These are phyloP conservation scores for Chenopodium album DNA, from an alignment of 148 eudicot species.

Conservation along the genomic window DNA sequence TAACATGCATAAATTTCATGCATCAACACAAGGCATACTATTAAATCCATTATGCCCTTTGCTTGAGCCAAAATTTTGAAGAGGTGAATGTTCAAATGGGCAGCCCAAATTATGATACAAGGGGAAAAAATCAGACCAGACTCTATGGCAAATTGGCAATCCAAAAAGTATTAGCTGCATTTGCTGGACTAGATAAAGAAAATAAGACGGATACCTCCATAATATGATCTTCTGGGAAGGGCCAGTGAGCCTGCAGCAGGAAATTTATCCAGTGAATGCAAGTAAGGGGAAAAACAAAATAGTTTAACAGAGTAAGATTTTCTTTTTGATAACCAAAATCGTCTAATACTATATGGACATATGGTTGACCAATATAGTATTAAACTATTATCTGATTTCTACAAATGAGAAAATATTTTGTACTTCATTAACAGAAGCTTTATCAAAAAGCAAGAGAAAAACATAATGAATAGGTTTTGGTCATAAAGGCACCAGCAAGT, in stretches of 20 bases:
- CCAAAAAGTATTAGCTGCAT: not conserved
- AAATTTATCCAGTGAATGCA: not conserved
- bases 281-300: too few species aligned
- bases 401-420: not conserved
- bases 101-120: not conserved
- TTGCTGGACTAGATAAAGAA: not conserved
- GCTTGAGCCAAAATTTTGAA: not conserved
- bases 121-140: not conserved
- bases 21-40: not conserved
- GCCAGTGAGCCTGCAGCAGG: conserved; percentile 90
- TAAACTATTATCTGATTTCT: not conserved
- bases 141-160: not conserved
- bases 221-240: conserved; percentile 70
- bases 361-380: not conserved
- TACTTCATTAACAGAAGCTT: not conserved
- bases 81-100: not conserved
- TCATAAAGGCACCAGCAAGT: too few species aligned
- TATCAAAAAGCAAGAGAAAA: not conserved
- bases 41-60: not conserved
- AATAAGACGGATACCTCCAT: conserved; percentile 69
- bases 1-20: not conserved
- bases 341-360: not conserved
- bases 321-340: too few species aligned
- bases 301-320: not conserved
- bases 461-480: not conserved